Base-by-base conservation (phyloP, 208 protist genomes). In the Leptomonas seymouri region DNA sequence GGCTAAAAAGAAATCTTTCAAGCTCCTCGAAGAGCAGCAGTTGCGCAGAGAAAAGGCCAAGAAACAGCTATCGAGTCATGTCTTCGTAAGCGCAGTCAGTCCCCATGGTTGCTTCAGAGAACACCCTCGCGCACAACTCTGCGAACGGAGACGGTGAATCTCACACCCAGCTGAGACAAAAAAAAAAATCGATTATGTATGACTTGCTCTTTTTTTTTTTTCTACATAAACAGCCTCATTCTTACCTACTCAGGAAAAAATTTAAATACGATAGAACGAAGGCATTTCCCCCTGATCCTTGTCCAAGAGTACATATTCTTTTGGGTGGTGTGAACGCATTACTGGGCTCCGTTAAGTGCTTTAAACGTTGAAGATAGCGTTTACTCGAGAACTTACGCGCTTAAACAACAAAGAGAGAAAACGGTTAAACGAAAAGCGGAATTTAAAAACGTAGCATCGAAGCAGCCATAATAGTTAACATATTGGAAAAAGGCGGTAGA, bases 391-490 rank as follows among this genome's bases (percentile, higher is more conserved):
- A n/a, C 3, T 54, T 54, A 54, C 25, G 49, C 49, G 49, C 21
- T 54, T 54, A 54, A 48, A 48, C 11, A 48, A 48, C 7, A 48
- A 48, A 48, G 44, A n/a, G 20, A 48, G 44, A n/a, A 5, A 16
- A n/a, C 20, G 7, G 7, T 48, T 48, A 39, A 39, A 39, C 34
- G 34, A 39, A 3, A 39, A 39, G 9, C 34, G 3, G 3, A 39
- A 39, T 39, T n/a, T 12, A 39, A 9, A 3, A 39, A 9, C 9
- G 34, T 39, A 39, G 34, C 34, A 9, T 48, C 20, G 44, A 48
- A 21, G 16, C 27, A 15, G 41, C 54, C 28, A 76, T 23, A 64
- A 31, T 30, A 77, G 21, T 25, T 63, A 63, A 44, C 25, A 28
- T 31, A 49, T 42, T 28, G 8, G 44, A 4, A 48, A 16, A 44